Evolutionary conservation across 2,329 filamentous ascomycete species (phyloP), one percentile per base, ranked within the genome.

Genomic region (Stemphylium beticola): DNA sequence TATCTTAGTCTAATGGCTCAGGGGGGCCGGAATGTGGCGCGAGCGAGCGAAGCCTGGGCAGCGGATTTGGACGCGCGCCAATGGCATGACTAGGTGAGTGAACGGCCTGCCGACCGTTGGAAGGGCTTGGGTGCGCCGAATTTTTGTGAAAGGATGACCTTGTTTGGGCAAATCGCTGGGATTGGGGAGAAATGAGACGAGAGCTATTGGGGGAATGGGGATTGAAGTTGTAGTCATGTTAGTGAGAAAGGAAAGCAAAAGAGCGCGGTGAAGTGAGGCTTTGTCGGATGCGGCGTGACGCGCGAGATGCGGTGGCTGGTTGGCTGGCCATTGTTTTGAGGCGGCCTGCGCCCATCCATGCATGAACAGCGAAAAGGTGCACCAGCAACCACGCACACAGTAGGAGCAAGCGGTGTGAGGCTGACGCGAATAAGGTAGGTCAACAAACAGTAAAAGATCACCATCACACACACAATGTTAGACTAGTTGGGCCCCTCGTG

Each of bases 11-110:
- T n/a, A n/a, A n/a, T n/a, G n/a, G n/a, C n/a, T n/a, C n/a, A n/a
- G n/a, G n/a, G 38, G 46, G 45, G 39, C 10, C 41, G 36, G 51
- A 49, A 39, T 49, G 53, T 54, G 57, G 57, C 57, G 56, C 45
- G 54, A 47, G 54, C 52, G 40, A 29, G 33, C n/a, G n/a, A n/a
- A n/a, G n/a, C n/a, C 22, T 22, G 31, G 39, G 36, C 26, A 18
- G 51, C 46, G 34, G 22, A 55, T 31, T 39, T 43, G 29, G 38
- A 55, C 22, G 36, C 37, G 48, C 48, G 37, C 44, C 52, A 50
- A 55, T 51, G 32, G 15, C n/a, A 22, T 29, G 40, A 43, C 26
- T 32, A 31, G 29, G 36, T 6, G n/a, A 32, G n/a, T n/a, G n/a
- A n/a, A n/a, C n/a, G n/a, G n/a, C n/a, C n/a, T n/a, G n/a, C n/a